phyloP scores from a whole-genome alignment of 202 grass and related monocot species.

The Schoenoplectus tabernaemontani region DNA sequence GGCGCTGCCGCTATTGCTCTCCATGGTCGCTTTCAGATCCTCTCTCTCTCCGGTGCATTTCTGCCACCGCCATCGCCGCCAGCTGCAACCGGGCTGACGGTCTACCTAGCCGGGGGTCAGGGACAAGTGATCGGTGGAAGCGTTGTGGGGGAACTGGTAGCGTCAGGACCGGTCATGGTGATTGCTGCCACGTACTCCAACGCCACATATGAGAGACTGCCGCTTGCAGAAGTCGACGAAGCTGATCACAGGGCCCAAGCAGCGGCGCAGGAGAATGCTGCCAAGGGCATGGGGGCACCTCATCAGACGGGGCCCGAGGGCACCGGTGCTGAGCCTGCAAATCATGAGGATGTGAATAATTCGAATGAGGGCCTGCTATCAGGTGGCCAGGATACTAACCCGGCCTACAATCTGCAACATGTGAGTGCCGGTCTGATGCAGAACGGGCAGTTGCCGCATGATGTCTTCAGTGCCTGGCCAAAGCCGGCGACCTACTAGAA shows the following conservation, averaged over 20 bases:
- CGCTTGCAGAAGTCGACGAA: slow-evolving; percentile 55
- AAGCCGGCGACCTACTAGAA: slow-evolving; percentile 36
- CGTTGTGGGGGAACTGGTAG: slow-evolving; percentile 79
- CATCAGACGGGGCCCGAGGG: slow-evolving; percentile 50
- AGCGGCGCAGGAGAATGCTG: background rate
- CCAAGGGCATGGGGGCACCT: background rate
- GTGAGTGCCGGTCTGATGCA: slow-evolving; percentile 21
- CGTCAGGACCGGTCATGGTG: slow-evolving; percentile 83
- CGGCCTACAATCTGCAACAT: slow-evolving; percentile 41
- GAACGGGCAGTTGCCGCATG: slow-evolving; percentile 40
- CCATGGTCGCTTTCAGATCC: slow-evolving; percentile 59
- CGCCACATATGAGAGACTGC: slow-evolving; percentile 78
- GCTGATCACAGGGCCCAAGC: slow-evolving; percentile 22
- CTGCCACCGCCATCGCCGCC: slow-evolving; percentile 56
- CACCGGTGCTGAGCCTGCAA: background rate
- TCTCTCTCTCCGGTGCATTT: slow-evolving; percentile 78
- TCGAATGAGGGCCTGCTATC: background rate
- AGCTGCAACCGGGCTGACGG: slow-evolving; percentile 58
- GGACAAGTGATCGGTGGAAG: slow-evolving; percentile 81
- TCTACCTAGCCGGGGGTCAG: slow-evolving; percentile 73
- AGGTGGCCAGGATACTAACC: background rate
- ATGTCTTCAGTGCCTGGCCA: slow-evolving; percentile 62
- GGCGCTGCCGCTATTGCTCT: slow-evolving; percentile 41
- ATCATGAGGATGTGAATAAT: background rate
- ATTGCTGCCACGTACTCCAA: slow-evolving; percentile 85